phyloP scores from a whole-genome alignment of 2,329 filamentous ascomycete species.

The Pseudogymnoascus sp. region DNA sequence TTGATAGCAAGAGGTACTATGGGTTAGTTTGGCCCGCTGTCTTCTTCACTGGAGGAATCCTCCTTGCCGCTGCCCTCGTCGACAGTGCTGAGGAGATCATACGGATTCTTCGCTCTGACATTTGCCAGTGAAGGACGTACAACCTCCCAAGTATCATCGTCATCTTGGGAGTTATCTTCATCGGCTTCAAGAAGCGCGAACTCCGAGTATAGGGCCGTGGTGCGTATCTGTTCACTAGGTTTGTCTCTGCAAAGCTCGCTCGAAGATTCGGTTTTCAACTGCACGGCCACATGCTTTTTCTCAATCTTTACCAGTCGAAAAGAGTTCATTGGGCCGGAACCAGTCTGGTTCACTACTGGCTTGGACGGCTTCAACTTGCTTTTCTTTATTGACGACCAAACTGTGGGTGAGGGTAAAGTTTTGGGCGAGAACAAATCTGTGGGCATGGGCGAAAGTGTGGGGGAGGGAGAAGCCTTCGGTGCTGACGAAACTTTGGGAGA shows the following conservation, averaged over 20 bases:
- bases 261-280: neutral
- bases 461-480: neutral
- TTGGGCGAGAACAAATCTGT: neutral
- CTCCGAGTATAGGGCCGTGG: neutral
- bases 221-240: neutral
- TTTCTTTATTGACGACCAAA: neutral
- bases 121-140: neutral
- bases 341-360: neutral
- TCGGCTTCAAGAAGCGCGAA: neutral
- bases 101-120: neutral
- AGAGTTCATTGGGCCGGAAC: neutral
- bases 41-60: constrained; percentile 1
- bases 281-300: neutral
- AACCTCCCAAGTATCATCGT: neutral
- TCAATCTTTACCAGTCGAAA: neutral
- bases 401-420: neutral
- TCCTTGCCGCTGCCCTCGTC: neutral
- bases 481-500: neutral
- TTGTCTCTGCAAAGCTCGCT: neutral
- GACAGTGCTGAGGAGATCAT: neutral
- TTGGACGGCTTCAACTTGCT: neutral
- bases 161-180: neutral
- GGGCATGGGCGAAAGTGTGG: too few species aligned
- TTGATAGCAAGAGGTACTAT: neutral
- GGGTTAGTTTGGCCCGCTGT: neutral